Evolutionary conservation across 768 basidiomycete genomes (phyloP), one percentile per base, ranked within the genome.

Genomic region (Agaricus subrufescens): DNA sequence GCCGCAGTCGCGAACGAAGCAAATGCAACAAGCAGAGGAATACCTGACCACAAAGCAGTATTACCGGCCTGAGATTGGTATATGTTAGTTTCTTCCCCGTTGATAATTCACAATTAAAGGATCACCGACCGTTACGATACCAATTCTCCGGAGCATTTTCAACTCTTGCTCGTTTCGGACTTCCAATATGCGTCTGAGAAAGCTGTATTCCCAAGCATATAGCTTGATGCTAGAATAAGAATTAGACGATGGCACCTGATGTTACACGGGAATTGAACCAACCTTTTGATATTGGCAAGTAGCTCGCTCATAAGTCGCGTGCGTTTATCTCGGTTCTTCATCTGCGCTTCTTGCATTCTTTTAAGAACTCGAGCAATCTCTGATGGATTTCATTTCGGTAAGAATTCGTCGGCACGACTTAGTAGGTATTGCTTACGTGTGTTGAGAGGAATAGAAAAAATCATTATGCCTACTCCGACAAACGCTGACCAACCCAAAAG

Each of bases 171-270:
- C 82, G 65, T 95, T 94, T 43, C 94, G 78, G 2, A 94, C 88
- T 23, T 82, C 76, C n/a, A 86, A 71, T 30, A 98, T 80, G 54
- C 85, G 86, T 49, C 85, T 78, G 29, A 91, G 79, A 65, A 98
- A 98, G 3, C 91, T 87, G 62, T 87, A 83, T 71, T 98, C 96
- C 96, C 96, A 98, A 2, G 90, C 91, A 69, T 96, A 96, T 3
- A 94, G 72, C 66, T 94, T 93, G 67, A 94, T 91, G 60, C 89
- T 91, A 57, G 2, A 26, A n/a, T n/a, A 29, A 19, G 9, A 10
- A 27, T 9, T 11, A n/a, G 15, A 42, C 62, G 50, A 55, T 34
- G 10, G 12, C 3, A 9, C 19, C 14, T 30, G 10, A 23, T 26
- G 15, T 30, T 30, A 30, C 15, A 38, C 23, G 40, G 30, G 48